Percentiles rank a stretch among this genome's conserved stretches.
Evolutionary conservation across 345 rosid genomes (phyloP).

Genomic region (Murraya koenigii): DNA sequence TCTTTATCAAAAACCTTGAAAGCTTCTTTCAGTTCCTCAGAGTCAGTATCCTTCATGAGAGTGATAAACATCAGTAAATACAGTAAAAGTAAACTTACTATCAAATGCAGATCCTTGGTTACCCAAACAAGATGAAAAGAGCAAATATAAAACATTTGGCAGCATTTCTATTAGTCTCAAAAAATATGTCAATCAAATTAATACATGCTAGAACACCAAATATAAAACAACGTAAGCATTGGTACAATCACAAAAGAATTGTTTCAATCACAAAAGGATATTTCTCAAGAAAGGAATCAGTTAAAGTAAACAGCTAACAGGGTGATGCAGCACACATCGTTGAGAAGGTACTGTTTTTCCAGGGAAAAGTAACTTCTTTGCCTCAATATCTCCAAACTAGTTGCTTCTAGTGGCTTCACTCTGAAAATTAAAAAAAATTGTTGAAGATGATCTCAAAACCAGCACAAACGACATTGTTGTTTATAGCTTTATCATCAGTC

Average conservation of each 20-base stretch:
- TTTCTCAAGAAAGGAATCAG: not conserved
- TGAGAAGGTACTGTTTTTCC: not conserved
- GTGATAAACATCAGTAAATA: not conserved
- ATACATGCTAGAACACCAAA: not conserved
- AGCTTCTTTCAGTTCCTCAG: constrained; percentile 41
- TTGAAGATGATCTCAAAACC: too few species aligned
- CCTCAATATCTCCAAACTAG: not conserved
- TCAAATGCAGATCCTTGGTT: not conserved
- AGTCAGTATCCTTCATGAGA: constrained; percentile 39
- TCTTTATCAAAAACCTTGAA: constrained; percentile 54
- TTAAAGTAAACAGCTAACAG: not conserved
- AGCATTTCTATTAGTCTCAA: not conserved
- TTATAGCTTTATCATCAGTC: too few species aligned
- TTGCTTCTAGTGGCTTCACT: too few species aligned
- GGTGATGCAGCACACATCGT: not conserved
- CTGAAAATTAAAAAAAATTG: too few species aligned
- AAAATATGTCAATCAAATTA: not conserved
- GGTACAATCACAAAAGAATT: not conserved
- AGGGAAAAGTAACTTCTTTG: not conserved
- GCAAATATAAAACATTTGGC: not conserved
- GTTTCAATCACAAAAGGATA: not conserved
- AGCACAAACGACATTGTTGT: too few species aligned
- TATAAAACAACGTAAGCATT: too few species aligned
- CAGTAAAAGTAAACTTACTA: not conserved
- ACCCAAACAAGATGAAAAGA: not conserved